Evolutionary conservation across 768 basidiomycete species (phyloP), one percentile per base, ranked within the genome.

Genomic region (Scleroderma citrinum): DNA sequence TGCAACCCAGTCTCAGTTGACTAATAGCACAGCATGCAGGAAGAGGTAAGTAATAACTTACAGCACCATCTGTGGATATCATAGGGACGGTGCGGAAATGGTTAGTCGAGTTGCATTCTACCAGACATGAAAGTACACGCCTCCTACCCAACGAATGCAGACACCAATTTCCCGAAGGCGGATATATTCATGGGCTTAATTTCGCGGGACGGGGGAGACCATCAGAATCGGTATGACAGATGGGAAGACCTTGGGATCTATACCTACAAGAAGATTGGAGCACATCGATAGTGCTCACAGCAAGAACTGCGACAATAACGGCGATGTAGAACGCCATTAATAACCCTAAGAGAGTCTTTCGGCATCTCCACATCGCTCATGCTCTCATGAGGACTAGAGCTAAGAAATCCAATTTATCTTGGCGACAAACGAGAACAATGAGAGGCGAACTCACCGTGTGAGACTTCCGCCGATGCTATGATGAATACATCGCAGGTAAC

Each of bases 291-390:
- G 11, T 7, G 3, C 30, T 16, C 19, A 30, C 12, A 11, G 32
- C 8, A 3, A 59, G 10, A 16, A 31, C 2, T 8, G 49, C 14
- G 17, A 51, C 5, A 20, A 57, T 7, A 17, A 55, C 58, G 8
- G 17, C 7, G 10, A 17, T 1, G 34, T 59, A 59, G n/a, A 45
- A 31, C 16, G 17, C 39, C 5, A 57, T 17, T 5, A 59, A 38
- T 12, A 29, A 4, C 12, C n/a, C 20, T 17, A 47, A 40, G 13
- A 43, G 23, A 29, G 20, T 7, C 38, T 30, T 34, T 3, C 11
- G 17, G 12, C 53, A 49, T 1, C 58, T 48, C 58, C 58, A 59
- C 31, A 59, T 55, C n/a, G 58, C 51, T 50, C 58, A 57, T 8
- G 51, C 54, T n/a, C 58, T 48, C 31, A 55, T 13, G 35, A 59